phyloP scores from a whole-genome alignment of 768 basidiomycete species.

The Serendipita sp. region DNA sequence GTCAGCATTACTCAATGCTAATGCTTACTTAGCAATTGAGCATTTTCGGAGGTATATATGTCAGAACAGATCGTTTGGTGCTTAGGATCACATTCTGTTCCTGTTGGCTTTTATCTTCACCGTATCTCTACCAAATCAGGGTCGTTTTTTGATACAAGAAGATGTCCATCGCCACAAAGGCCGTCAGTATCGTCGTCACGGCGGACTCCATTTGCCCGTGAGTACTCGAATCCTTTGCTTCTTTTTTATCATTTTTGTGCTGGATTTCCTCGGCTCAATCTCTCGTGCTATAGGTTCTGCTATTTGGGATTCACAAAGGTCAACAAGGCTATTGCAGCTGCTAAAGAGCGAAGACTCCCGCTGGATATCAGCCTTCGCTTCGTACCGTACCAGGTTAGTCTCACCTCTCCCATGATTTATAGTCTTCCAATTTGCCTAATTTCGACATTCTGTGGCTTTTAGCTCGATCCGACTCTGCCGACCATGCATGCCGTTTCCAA shows the following conservation, averaged over 20 bases:
- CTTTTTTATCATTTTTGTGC: background rate
- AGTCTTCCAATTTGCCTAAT: background rate
- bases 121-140: too few species aligned
- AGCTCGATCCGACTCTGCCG: background rate
- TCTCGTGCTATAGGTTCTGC: background rate
- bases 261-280: too few species aligned
- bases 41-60: too few species aligned
- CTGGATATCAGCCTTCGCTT: background rate
- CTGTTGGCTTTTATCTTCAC: too few species aligned
- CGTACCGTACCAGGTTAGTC: background rate
- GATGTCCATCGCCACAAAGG: background rate
- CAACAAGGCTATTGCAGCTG: background rate
- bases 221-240: background rate
- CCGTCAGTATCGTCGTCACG: background rate
- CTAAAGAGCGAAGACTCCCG: background rate
- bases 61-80: too few species aligned
- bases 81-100: too few species aligned
- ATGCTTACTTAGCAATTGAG: too few species aligned
- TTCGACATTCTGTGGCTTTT: background rate
- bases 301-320: background rate
- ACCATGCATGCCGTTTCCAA: background rate
- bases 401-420: background rate
- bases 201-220: slow-evolving; percentile 1
- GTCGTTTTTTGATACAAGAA: too few species aligned
- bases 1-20: too few species aligned